Evolutionary conservation across 176 grass and related monocot genomes (phyloP).

Genomic region (Pontederia crassipes): DNA sequence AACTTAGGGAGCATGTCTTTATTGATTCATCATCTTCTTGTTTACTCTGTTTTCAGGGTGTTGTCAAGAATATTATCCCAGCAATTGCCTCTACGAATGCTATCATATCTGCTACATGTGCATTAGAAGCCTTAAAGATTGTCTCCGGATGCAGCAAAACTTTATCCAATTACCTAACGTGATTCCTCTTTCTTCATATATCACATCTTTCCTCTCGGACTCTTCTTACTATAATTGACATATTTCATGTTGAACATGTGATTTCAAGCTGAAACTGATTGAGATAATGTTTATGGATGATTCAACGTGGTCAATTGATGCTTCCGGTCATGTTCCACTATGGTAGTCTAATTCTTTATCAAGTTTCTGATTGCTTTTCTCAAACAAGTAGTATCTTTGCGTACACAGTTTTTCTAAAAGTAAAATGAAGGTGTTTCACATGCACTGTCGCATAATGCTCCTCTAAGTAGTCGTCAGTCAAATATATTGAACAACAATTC

Average conservation of each 20-base stretch:
- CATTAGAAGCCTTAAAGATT: slow-evolving; percentile 93
- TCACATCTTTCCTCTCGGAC: not conserved
- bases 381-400: too few relatives aligned
- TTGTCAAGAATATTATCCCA: slow-evolving; percentile 99
- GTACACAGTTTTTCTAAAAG: too few relatives aligned
- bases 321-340: too few relatives aligned
- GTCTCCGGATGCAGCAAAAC: slow-evolving; percentile 94
- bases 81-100: slow-evolving; percentile 99
- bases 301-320: too few relatives aligned
- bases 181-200: slow-evolving; percentile 22
- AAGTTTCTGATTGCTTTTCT: too few relatives aligned
- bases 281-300: too few relatives aligned
- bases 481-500: too few relatives aligned
- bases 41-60: slow-evolving; percentile 42
- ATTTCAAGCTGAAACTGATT: not conserved
- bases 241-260: not conserved
- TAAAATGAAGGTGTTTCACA: too few relatives aligned
- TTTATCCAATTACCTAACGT: slow-evolving; percentile 97
- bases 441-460: too few relatives aligned
- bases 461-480: too few relatives aligned
- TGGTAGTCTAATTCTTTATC: too few relatives aligned
- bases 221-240: not conserved
- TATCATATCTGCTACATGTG: slow-evolving; percentile 86
- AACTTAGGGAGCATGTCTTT: not conserved
- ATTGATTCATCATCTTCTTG: not conserved